Percentiles rank a stretch among this genome's conserved stretches.
phyloP scores from a whole-genome alignment of 2,329 filamentous ascomycete species.

The Aspergillus awamori region DNA sequence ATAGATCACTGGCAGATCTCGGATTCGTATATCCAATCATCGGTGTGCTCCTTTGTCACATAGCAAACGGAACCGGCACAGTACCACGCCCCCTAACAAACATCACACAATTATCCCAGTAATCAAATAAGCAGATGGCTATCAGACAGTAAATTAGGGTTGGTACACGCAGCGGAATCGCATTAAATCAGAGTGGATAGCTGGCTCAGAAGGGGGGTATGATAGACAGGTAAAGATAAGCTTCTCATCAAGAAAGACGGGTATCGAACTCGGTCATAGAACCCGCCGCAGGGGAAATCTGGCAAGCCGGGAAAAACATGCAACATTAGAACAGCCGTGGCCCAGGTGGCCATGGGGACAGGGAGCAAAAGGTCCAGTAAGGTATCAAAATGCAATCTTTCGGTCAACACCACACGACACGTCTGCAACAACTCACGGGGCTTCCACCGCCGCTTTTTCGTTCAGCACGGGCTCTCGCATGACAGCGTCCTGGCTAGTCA shows the following conservation, averaged over 20 bases:
- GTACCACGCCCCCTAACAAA: neutral
- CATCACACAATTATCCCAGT: neutral
- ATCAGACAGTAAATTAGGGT: conserved; percentile 2
- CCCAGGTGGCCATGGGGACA: neutral
- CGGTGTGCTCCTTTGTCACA: neutral
- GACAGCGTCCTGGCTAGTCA: conserved; percentile 81
- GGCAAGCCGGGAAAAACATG: conserved; percentile 6
- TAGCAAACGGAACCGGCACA: neutral
- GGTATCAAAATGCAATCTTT: conserved; percentile 7
- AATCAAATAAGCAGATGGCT: conserved; percentile 1
- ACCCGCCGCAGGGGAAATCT: conserved; percentile 16
- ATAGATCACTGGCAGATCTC: neutral
- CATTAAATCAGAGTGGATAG: conserved; percentile 12
- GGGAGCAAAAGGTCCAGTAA: conserved; percentile 15
- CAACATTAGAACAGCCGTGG: conserved; percentile 3
- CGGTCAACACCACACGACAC: conserved; percentile 8
- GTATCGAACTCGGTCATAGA: conserved; percentile 23
- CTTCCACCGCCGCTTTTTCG: conserved; percentile 40
- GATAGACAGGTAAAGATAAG: conserved; percentile 21
- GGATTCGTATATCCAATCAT: neutral
- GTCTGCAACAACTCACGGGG: conserved; percentile 18
- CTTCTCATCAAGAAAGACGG: conserved; percentile 20
- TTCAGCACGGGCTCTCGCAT: conserved; percentile 67
- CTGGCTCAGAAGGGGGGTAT: conserved; percentile 22
- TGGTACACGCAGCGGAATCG: conserved; percentile 5